Percentiles rank a stretch among this genome's conserved stretches.
These are phyloP conservation scores for Barnettozyma sp. DNA, from an alignment of 805 yeast genomes.

Conservation along the genomic window DNA sequence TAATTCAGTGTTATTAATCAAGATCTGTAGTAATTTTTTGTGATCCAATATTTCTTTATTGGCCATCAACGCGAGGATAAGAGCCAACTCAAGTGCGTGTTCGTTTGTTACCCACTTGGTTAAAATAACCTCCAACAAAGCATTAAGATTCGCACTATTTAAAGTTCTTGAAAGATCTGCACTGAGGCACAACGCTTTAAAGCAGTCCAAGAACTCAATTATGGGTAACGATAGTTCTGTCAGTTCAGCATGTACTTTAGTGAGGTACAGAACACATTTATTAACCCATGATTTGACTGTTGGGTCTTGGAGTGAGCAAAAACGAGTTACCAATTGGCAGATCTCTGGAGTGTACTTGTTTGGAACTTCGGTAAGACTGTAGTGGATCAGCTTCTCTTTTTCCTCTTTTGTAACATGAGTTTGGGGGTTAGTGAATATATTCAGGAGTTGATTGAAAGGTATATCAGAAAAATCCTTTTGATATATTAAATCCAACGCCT, in stretches of 20 bases:
- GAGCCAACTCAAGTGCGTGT: conserved; percentile 39
- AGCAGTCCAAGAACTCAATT: conserved; percentile 27
- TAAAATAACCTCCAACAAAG: conserved; percentile 61
- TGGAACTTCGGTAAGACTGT: conserved; percentile 21
- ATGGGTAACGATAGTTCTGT: conserved; percentile 25
- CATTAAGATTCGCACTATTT: conserved; percentile 42
- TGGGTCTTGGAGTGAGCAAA: conserved; percentile 14
- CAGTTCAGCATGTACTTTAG: conserved; percentile 56
- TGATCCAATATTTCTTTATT: conserved; percentile 32
- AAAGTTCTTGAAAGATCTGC: conserved; percentile 34
- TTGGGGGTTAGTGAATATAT: conserved; percentile 18
- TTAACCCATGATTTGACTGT: conserved; percentile 43
- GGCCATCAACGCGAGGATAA: conserved; percentile 33
- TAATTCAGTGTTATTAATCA: conserved; percentile 46
- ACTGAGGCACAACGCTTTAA: conserved; percentile 27
- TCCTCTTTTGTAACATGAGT: conserved; percentile 19
- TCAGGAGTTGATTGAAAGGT: conserved; percentile 26
- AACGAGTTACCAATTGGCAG: conserved; percentile 21
- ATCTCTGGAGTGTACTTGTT: conserved; percentile 28
- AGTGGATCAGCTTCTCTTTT: conserved; percentile 21
- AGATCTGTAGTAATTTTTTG: conserved; percentile 54
- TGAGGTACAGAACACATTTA: conserved; percentile 51
- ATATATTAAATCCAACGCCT: conserved; percentile 17
- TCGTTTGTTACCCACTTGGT: conserved; percentile 40
- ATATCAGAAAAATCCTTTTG: conserved; percentile 26